Conservation (phyloP, 2,329 filamentous ascomycete genomes). For the Dactylellina drechsleri region DNA sequence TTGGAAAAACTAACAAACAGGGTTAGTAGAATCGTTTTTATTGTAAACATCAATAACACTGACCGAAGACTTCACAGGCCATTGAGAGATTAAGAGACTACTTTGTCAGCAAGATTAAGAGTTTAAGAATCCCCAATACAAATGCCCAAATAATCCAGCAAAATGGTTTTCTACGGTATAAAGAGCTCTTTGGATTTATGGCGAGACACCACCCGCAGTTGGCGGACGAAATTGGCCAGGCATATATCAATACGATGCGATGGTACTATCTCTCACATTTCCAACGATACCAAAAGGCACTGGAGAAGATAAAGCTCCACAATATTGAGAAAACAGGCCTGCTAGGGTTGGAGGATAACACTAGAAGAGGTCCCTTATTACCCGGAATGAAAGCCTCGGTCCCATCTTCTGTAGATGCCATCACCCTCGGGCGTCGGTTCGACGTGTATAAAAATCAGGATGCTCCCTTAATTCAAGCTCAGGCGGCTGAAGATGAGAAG, state of each 20-base stretch:
- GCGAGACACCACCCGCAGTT: slow-evolving; percentile 82
- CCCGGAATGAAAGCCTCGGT: slow-evolving; percentile 39
- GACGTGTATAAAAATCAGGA: slow-evolving; percentile 80
- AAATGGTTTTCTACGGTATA: slow-evolving; percentile 86
- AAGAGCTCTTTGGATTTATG: slow-evolving; percentile 86
- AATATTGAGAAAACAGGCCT: slow-evolving; percentile 83
- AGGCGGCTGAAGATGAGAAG: slow-evolving; percentile 90
- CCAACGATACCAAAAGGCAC: slow-evolving; percentile 81
- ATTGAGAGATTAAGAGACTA: slow-evolving; percentile 93
- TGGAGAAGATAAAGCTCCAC: slow-evolving; percentile 86
- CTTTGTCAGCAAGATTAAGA: slow-evolving; percentile 92
- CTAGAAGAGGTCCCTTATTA: slow-evolving; percentile 68
- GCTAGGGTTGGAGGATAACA: slow-evolving; percentile 79
- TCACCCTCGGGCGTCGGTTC: slow-evolving; percentile 87
- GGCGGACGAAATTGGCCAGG: slow-evolving; percentile 87
- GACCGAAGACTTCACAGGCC: slow-evolving; percentile 67
- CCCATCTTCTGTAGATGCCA: slow-evolving; percentile 69
- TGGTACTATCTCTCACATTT: slow-evolving; percentile 98
- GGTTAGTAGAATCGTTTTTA: slow-evolving; percentile 63
- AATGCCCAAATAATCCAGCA: slow-evolving; percentile 98
- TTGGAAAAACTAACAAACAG: slow-evolving; percentile 85
- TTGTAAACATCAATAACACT: slow-evolving; percentile 40
- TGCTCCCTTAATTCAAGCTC: slow-evolving; percentile 81
- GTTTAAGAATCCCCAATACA: slow-evolving; percentile 90
- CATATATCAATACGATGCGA: slow-evolving; percentile 97